Base-by-base conservation (phyloP, 2,329 filamentous ascomycete species). In the Pseudogymnoascus sp. region DNA sequence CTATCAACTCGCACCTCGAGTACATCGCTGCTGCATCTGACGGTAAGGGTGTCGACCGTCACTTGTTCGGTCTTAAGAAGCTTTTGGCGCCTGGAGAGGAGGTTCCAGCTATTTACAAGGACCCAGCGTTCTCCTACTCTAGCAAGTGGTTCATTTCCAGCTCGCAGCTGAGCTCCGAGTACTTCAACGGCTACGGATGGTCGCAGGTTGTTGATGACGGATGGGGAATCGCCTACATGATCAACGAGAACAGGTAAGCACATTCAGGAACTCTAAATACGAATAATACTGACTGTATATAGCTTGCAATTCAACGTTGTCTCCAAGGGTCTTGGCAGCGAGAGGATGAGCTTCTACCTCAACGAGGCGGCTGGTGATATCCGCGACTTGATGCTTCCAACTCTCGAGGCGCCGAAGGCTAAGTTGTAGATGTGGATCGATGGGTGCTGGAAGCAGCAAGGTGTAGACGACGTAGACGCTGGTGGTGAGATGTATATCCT, bases 111-210 rank as follows among this genome's bases (percentile, higher is more conserved):
- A 83, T 99, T 65, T 99, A 89, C 80, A 83, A 89, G 74, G 95
- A 99, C 74, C 91, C 93, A 0, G 89, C 93, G 2, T 97, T 84
- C 75, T 74, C 78, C 3, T 99, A 97, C 81, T 93, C 88, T 64
- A 81, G 83, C 72, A 91, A 88, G 13, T 99, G 95, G 95, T 96
- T 86, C 78, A 81, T 99, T 64, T 93, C 88, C 29, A 91, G 87
- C 29, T 91, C 86, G 65, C 96, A 99, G 80, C 80, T 99, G 74
- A 95, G 89, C 77, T 93, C 88, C 35, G 96, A 99, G 80, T 97
- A 90, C 81, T 99, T 97, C 79, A 99, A 99, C 75, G 95, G 96
- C 24, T 99, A 99, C 77, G 95, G 95, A 53, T 99, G 95, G 95
- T 95, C 90, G 74, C 93, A 99, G 80, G 95, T 99, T 61, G 89